Conservation (phyloP, 1,284 basidiomycete species). For the Coniophora puteana region DNA sequence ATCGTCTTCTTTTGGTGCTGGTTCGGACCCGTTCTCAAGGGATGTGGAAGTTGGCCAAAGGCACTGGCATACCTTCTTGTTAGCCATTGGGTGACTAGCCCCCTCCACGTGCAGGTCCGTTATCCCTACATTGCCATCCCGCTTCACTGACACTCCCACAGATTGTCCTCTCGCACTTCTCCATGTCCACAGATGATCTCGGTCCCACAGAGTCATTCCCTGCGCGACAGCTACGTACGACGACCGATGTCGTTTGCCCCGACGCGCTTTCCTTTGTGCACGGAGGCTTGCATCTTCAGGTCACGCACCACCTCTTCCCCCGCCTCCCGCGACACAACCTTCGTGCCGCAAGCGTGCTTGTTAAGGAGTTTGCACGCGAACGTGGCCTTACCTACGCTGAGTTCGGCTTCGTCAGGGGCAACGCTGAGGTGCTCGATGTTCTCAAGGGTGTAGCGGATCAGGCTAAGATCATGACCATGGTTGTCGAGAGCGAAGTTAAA, state of each 20-base stretch:
- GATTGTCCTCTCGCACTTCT: constrained; percentile 98
- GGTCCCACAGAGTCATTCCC: constrained; percentile 91
- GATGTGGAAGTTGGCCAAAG: constrained; percentile 65
- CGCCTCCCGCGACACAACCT: constrained; percentile 94
- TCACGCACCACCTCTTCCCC: constrained; percentile 97
- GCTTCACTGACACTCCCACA: constrained; percentile 29
- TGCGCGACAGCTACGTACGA: constrained; percentile 92
- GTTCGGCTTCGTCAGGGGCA: constrained; percentile 86
- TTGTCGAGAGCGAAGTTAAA: constrained; percentile 62
- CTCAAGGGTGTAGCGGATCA: constrained; percentile 81
- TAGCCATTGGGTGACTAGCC: constrained; percentile 79
- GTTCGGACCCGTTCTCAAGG: constrained; percentile 65
- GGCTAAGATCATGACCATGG: constrained; percentile 69
- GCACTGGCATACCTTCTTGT: constrained; percentile 71
- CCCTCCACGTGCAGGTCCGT: constrained; percentile 79
- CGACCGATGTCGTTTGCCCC: constrained; percentile 91
- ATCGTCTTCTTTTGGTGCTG: constrained; percentile 78
- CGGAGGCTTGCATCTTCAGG: constrained; percentile 92
- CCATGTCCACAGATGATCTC: constrained; percentile 90
- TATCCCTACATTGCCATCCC: not conserved
- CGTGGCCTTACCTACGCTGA: constrained; percentile 86
- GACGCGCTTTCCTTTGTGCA: constrained; percentile 85
- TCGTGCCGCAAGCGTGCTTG: constrained; percentile 73
- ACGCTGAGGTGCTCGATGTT: constrained; percentile 73
- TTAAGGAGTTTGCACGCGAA: constrained; percentile 84